Evolutionary conservation across 495 filamentous ascomycete species (phyloP), one percentile per base, ranked within the genome.

Genomic region (Zalerion maritima): DNA sequence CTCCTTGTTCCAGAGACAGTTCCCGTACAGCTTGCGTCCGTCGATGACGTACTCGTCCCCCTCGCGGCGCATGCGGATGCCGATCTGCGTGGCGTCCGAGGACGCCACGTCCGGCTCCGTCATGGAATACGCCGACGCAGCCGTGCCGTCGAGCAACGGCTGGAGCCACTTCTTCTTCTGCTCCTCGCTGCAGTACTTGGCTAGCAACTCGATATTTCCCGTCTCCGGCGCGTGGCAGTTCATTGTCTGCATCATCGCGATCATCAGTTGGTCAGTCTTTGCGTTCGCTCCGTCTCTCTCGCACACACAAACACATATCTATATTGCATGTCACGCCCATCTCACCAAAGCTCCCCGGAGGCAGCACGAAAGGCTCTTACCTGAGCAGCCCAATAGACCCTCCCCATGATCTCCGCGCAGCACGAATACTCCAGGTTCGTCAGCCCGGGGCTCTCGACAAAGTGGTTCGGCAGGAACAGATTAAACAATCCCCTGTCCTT

Each of bases 191-290:
- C 54, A 50, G 43, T 53, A 58, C 36, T 58, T 58, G 23, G 54
- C 54, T 6, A 58, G 46, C 15, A 58, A 39, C 34, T 58, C 54
- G 21, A 57, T 57, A 38, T 58, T 58, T 28, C 54, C 54, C 6
- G 54, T 58, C 14, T 58, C 54, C 7, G 54, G 54, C 7, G 54
- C 54, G 31, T 52, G 49, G 45, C 54, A 58, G 33, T 58, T 58
- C 46, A 53, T 49, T 6, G 54, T 50, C 54, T 57, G 21, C 18
- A 17, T 18, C n/a, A n/a, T n/a, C n/a, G n/a, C n/a, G n/a, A n/a
- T n/a, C n/a, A n/a, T n/a, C n/a, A n/a, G n/a, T n/a, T n/a, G n/a
- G n/a, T n/a, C n/a, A n/a, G n/a, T n/a, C n/a, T n/a, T n/a, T n/a
- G n/a, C n/a, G n/a, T n/a, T n/a, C n/a, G n/a, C n/a, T n/a, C n/a